Evolutionary conservation across 495 filamentous ascomycete species (phyloP), one percentile per base, ranked within the genome.

Genomic region (Penicillium parvum): DNA sequence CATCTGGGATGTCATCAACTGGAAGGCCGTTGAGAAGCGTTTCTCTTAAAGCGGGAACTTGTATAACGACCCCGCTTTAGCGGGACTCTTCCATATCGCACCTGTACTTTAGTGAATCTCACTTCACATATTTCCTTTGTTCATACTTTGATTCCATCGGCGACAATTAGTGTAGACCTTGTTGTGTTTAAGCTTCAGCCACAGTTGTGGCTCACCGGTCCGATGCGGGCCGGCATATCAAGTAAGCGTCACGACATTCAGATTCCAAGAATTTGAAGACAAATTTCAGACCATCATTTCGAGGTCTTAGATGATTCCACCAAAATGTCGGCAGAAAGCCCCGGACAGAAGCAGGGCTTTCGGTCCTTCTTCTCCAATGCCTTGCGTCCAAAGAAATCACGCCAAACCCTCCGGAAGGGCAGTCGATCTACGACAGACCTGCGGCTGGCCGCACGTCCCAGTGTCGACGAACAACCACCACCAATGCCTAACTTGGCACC

Each of bases 1-100:
- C 43, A 85, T 98, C 62, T 98, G 92, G 92, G 88, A 96, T 50
- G 88, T 98, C 34, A 76, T 98, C 55, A 97, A 97, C 75, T 98
- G 92, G 92, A 92, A 91, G 77, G 76, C 84, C 27, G 92, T 85
- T 25, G 94, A 95, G 76, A 78, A 85, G 65, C 81, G 92, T 43
- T 92, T 91, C 60, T 27, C 59, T 30, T 71, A 63, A 10, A 63
- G 35, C 26, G 17, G 23, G 19, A 12, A 19, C 18, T 30, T 45
- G 33, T 47, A 34, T 26, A 43, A 33, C 29, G 27, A 40, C 35
- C 9, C 32, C 20, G 39, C 23, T 26, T 42, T 28, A 7, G 22
- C 22, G 16, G 6, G 7, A 35, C 14, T 15, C 21, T 32, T 49
- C 30, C 20, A 11, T 19, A 42, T 38, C 39, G 32, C 37, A 32